These are phyloP conservation scores for Umbelopsis sp. DNA, from an alignment of 192 early-diverging fungal genomes.

Conservation along the genomic window DNA sequence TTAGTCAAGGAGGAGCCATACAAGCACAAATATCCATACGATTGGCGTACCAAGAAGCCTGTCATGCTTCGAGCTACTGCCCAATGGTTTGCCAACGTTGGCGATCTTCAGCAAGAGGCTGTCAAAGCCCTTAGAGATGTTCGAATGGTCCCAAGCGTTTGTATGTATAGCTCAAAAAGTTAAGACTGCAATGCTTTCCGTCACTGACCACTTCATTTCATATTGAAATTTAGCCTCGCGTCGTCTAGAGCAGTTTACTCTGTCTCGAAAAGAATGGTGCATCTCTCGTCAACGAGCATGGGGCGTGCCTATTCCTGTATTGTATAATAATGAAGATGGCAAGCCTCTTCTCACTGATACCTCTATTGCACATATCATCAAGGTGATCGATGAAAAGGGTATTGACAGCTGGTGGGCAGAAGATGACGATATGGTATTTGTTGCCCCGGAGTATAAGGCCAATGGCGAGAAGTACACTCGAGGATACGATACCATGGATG, in stretches of 20 bases:
- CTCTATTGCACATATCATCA: slow-evolving; percentile 68
- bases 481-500: slow-evolving; percentile 85
- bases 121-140: slow-evolving; percentile 57
- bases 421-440: slow-evolving; percentile 60
- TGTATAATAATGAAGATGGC: slow-evolving; percentile 65
- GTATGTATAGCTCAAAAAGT: slow-evolving; percentile 30
- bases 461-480: slow-evolving; percentile 59
- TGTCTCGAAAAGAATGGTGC: slow-evolving; percentile 79
- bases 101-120: slow-evolving; percentile 62
- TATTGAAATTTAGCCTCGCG: slow-evolving; percentile 38
- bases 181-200: not conserved
- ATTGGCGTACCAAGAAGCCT: slow-evolving; percentile 84
- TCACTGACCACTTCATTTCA: not conserved
- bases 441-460: slow-evolving; percentile 60
- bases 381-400: slow-evolving; percentile 58
- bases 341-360: slow-evolving; percentile 65
- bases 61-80: slow-evolving; percentile 81
- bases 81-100: slow-evolving; percentile 83
- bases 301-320: slow-evolving; percentile 82
- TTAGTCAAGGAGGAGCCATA: slow-evolving; percentile 58
- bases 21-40: slow-evolving; percentile 80
- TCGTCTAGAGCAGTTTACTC: slow-evolving; percentile 66
- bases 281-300: slow-evolving; percentile 82
- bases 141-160: slow-evolving; percentile 60
- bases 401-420: slow-evolving; percentile 75